Conservation (phyloP, 352 stramenopile genomes). For the Pythium folliculosum region DNA sequence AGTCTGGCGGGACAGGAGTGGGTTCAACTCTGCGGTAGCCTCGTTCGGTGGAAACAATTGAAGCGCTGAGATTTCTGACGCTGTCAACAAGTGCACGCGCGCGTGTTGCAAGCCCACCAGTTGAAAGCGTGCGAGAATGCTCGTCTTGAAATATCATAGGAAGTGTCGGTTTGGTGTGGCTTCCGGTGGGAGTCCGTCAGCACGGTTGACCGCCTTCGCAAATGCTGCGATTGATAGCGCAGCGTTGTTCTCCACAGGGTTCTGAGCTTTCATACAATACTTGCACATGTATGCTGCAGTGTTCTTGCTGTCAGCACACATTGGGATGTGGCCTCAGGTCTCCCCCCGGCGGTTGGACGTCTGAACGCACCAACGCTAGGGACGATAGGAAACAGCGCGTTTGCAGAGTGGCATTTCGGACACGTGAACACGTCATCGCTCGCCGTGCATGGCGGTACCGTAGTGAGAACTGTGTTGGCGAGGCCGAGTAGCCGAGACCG, state of each 20-base stretch:
- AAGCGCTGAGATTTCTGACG: slow-evolving; percentile 1
- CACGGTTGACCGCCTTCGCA: not conserved
- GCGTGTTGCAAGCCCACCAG: not conserved
- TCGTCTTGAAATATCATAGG: not conserved
- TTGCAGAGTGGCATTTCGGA: slow-evolving; percentile 1
- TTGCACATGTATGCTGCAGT: slow-evolving; percentile 9
- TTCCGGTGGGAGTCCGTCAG: not conserved
- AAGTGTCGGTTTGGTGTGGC: not conserved
- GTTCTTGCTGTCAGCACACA: slow-evolving; percentile 2
- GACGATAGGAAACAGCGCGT: not conserved
- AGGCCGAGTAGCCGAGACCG: not conserved
- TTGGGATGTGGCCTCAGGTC: not conserved
- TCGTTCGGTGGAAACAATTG: not conserved
- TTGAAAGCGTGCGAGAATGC: not conserved
- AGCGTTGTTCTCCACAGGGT: slow-evolving; percentile 4
- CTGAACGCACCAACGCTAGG: slow-evolving; percentile 5
- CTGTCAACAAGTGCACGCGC: not conserved
- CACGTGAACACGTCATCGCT: not conserved
- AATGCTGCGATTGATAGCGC: slow-evolving; percentile 5
- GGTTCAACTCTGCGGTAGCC: not conserved
- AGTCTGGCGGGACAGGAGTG: not conserved
- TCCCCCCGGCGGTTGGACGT: not conserved
- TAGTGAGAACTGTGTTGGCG: not conserved
- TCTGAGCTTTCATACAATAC: slow-evolving; percentile 5
- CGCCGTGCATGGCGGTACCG: not conserved